A percentile compares a stretch with the other conserved stretches of the same genome.
phyloP scores from a whole-genome alignment of 2,329 filamentous ascomycete species.

The Rutstroemia sp. region DNA sequence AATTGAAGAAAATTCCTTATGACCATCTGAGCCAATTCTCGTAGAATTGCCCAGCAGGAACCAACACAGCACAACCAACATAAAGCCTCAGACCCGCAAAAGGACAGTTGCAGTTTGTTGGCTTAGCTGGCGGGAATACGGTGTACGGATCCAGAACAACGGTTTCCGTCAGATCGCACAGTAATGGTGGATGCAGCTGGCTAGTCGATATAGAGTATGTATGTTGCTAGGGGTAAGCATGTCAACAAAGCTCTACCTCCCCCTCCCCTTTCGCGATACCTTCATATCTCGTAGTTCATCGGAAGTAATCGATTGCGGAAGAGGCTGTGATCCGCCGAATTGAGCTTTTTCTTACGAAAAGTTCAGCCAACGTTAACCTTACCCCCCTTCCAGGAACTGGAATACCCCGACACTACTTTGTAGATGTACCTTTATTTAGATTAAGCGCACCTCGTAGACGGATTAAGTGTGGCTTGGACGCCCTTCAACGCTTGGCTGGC shows the following conservation, averaged over 20 bases:
- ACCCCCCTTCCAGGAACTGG: background rate
- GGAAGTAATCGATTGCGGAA: no score
- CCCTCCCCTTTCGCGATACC: no score
- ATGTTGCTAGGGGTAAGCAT: background rate
- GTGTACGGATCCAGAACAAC: background rate
- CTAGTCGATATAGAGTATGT: no score
- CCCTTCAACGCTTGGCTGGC: background rate
- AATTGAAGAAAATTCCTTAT: background rate
- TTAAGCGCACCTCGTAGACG: background rate
- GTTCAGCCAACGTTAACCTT: no score
- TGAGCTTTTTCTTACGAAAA: no score
- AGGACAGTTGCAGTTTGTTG: slow-evolving; percentile 3
- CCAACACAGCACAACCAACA: background rate
- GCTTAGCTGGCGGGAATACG: slow-evolving; percentile 7
- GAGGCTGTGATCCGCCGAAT: no score
- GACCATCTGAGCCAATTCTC: background rate
- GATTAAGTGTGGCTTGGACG: slow-evolving; percentile 2
- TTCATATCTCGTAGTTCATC: no score
- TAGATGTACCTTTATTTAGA: slow-evolving; percentile 7
- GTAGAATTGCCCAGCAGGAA: background rate
- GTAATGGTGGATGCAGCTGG: no score
- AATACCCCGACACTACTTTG: background rate
- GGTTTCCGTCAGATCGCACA: background rate
- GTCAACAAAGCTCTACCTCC: background rate
- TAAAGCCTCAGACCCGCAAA: slow-evolving; percentile 1